Conservation (phyloP, 148 eudicot genomes). For the Polygonum maritimum region DNA sequence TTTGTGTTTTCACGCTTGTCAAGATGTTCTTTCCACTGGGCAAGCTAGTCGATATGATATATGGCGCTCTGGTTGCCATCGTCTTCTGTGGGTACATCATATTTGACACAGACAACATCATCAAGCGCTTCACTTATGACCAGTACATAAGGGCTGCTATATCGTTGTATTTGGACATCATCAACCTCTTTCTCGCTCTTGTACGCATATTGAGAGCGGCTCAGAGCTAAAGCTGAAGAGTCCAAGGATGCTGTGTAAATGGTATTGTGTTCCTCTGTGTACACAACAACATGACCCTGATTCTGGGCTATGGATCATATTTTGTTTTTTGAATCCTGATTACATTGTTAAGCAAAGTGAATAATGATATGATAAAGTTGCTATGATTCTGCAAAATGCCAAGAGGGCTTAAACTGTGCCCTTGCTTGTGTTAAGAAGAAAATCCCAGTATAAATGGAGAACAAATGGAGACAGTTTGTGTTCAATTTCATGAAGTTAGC, state of each 20-base stretch:
- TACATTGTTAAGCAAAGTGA: too few relatives aligned
- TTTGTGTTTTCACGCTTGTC: constrained; percentile 9
- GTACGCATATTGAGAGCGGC: constrained; percentile 41
- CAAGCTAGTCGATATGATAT: constrained; percentile 40
- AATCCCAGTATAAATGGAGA: too few relatives aligned
- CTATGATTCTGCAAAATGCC: neutral
- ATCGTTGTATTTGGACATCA: constrained; percentile 53
- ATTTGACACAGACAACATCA: constrained; percentile 71
- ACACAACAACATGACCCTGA: too few relatives aligned
- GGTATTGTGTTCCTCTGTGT: neutral
- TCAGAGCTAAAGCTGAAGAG: constrained; percentile 19
- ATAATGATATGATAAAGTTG: neutral
- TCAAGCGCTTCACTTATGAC: constrained; percentile 69
- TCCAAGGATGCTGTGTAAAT: neutral
- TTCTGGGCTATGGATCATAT: too few relatives aligned
- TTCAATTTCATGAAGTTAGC: too few relatives aligned
- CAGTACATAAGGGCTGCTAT: constrained; percentile 71
- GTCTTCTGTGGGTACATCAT: constrained; percentile 62
- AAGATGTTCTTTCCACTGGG: constrained; percentile 68
- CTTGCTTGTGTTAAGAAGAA: too few relatives aligned
- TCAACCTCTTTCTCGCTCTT: constrained; percentile 65
- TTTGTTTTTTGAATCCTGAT: neutral
- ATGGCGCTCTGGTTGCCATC: constrained; percentile 43
- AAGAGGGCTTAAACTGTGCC: too few relatives aligned
- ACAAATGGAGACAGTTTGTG: too few relatives aligned